Evolutionary conservation across 2,329 filamentous ascomycete species (phyloP).

Genomic region (Cordyceps tenuipes): DNA sequence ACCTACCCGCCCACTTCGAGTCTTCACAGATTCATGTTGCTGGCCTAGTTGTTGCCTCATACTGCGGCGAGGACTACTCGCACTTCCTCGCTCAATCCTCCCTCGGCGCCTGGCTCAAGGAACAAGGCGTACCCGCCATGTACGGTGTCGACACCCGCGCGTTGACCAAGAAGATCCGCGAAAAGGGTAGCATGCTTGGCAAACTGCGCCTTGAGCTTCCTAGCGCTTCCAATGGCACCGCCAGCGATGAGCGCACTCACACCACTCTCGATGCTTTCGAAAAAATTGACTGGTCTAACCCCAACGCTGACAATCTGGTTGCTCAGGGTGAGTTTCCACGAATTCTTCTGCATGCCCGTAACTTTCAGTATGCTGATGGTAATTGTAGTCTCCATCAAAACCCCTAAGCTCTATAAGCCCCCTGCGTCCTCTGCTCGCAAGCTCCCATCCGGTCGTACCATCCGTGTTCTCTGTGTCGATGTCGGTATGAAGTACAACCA

Average conservation of each 20-base stretch:
- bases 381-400: constrained; percentile 72
- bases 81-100: constrained; percentile 89
- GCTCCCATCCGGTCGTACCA: constrained; percentile 77
- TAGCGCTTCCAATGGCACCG: constrained; percentile 33
- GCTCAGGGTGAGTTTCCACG: constrained; percentile 67
- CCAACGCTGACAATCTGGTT: constrained; percentile 87
- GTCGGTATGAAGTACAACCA: constrained; percentile 99
- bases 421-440: constrained; percentile 62
- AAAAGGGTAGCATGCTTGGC: constrained; percentile 94
- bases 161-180: constrained; percentile 86
- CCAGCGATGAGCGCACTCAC: constrained; percentile 18
- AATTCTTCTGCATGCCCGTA: constrained; percentile 11
- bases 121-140: constrained; percentile 88
- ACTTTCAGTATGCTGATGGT: constrained; percentile 30
- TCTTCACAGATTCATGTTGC: constrained; percentile 88
- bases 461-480: constrained; percentile 88
- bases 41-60: constrained; percentile 82
- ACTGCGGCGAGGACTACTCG: constrained; percentile 90
- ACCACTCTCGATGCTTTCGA: constrained; percentile 53
- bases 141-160: constrained; percentile 91
- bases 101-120: constrained; percentile 89
- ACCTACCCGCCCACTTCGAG: constrained; percentile 89
- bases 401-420: constrained; percentile 79
- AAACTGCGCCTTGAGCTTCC: constrained; percentile 67
- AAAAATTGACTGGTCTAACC: constrained; percentile 78